These are phyloP conservation scores for Xylaria sp. DNA, from an alignment of 2,329 filamentous ascomycete species.

Conservation along the genomic window DNA sequence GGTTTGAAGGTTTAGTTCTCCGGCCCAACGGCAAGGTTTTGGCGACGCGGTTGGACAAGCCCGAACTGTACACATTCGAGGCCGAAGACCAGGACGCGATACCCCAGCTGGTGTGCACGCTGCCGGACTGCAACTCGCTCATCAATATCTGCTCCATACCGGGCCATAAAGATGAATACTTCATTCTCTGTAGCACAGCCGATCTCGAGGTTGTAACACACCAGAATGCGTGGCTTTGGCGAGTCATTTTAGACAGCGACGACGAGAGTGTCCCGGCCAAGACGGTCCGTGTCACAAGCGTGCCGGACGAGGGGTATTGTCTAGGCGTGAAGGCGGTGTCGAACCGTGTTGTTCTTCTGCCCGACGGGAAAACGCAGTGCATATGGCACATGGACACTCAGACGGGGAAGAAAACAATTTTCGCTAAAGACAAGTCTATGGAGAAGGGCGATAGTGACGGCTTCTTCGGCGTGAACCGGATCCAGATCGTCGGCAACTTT, in stretches of 20 bases:
- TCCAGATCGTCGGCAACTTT: constrained; percentile 42
- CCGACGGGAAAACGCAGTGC: constrained; percentile 42
- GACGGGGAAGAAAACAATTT: constrained; percentile 39
- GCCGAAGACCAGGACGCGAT: constrained; percentile 44
- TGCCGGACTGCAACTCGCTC: constrained; percentile 44
- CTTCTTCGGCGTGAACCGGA: constrained; percentile 47
- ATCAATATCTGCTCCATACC: constrained; percentile 45
- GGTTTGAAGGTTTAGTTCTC: constrained; percentile 47
- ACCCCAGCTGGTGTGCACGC: constrained; percentile 44
- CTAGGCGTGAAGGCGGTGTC: constrained; percentile 42
- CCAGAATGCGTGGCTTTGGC: constrained; percentile 45
- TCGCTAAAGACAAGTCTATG: constrained; percentile 45
- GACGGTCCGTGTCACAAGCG: constrained; percentile 39
- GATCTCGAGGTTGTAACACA: constrained; percentile 48
- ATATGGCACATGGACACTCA: constrained; percentile 46
- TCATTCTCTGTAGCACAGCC: constrained; percentile 43
- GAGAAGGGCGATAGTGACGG: constrained; percentile 36
- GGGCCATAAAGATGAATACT: constrained; percentile 45
- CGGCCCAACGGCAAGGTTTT: constrained; percentile 49
- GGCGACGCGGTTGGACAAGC: constrained; percentile 46
- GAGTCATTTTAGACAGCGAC: constrained; percentile 39
- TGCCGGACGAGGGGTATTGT: constrained; percentile 41
- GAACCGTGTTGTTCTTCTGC: constrained; percentile 44
- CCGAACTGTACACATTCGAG: constrained; percentile 47
- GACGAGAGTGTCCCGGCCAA: constrained; percentile 47